These are phyloP conservation scores for Psilocybe cyanescens DNA, from an alignment of 768 basidiomycete genomes.

Conservation along the genomic window DNA sequence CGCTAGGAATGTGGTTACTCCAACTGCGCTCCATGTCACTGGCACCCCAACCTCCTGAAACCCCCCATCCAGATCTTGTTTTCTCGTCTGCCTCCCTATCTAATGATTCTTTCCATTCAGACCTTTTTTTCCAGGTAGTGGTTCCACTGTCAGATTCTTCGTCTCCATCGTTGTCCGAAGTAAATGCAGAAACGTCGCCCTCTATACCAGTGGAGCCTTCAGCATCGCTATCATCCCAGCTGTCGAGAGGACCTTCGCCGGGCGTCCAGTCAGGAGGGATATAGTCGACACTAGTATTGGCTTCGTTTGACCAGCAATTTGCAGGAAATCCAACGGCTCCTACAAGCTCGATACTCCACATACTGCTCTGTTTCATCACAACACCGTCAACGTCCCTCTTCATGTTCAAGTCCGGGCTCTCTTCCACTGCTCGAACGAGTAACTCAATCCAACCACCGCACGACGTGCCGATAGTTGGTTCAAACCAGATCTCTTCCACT, in stretches of 20 bases:
- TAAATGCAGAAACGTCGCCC: conserved; percentile 25
- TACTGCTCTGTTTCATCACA: conserved; percentile 29
- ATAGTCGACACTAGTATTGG: conserved; percentile 38
- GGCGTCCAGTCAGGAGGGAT: conserved; percentile 52
- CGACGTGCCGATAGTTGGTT: conserved; percentile 43
- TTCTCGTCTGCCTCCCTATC: conserved; percentile 9
- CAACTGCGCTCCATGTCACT: conserved; percentile 8
- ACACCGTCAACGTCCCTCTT: conserved; percentile 38
- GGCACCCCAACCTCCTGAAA: conserved; percentile 17
- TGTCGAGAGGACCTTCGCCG: conserved; percentile 34
- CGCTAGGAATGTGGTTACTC: conserved; percentile 27
- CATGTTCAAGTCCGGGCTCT: conserved; percentile 40
- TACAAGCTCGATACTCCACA: conserved; percentile 51
- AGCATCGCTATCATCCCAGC: conserved; percentile 27
- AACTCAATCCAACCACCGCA: conserved; percentile 70
- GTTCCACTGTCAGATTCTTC: conserved; percentile 29
- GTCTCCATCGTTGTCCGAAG: conserved; percentile 21
- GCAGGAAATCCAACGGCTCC: conserved; percentile 35
- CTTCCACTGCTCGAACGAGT: conserved; percentile 50
- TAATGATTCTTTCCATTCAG: conserved; percentile 14
- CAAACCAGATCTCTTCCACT: conserved; percentile 56
- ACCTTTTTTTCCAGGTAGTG: conserved; percentile 21
- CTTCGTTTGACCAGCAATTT: conserved; percentile 33
- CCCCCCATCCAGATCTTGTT: conserved; percentile 14
- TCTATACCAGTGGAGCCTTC: conserved; percentile 42